Evolutionary conservation across 2,329 filamentous ascomycete species (phyloP).

Genomic region (Neurospora sp.): DNA sequence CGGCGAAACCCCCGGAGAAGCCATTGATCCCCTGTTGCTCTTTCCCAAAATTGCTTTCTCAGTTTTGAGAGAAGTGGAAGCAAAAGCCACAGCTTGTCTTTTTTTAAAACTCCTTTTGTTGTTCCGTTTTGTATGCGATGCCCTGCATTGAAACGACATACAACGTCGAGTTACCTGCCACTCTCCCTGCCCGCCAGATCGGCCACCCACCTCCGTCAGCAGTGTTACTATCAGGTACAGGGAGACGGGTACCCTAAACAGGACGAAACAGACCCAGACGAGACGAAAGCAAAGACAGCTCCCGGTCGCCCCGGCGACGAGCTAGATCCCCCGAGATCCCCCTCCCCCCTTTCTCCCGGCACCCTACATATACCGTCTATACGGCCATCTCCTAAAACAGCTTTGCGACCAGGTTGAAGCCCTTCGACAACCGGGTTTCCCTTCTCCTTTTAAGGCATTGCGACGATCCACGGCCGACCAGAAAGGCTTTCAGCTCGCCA

Average conservation of each 20-base stretch:
- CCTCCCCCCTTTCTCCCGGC: neutral
- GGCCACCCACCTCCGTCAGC: neutral
- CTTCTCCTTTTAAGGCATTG: neutral
- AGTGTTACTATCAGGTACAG: neutral
- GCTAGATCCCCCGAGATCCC: neutral
- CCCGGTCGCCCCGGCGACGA: neutral
- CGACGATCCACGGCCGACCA: neutral
- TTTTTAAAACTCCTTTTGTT: neutral
- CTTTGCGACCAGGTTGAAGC: neutral
- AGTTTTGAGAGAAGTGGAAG: neutral
- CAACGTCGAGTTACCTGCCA: neutral
- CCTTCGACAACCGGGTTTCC: neutral
- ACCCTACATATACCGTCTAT: neutral
- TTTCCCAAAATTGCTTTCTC: neutral
- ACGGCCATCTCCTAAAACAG: neutral
- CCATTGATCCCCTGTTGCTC: neutral
- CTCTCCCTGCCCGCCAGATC: neutral
- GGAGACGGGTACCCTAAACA: neutral
- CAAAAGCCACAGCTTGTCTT: neutral
- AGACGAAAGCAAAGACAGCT: neutral
- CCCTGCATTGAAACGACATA: neutral
- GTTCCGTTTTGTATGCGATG: neutral
- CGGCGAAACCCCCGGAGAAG: neutral
- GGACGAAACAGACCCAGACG: neutral
- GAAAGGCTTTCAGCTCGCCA: neutral